phyloP scores from a whole-genome alignment of 1,284 basidiomycete species.

The Leccinum insigne region DNA sequence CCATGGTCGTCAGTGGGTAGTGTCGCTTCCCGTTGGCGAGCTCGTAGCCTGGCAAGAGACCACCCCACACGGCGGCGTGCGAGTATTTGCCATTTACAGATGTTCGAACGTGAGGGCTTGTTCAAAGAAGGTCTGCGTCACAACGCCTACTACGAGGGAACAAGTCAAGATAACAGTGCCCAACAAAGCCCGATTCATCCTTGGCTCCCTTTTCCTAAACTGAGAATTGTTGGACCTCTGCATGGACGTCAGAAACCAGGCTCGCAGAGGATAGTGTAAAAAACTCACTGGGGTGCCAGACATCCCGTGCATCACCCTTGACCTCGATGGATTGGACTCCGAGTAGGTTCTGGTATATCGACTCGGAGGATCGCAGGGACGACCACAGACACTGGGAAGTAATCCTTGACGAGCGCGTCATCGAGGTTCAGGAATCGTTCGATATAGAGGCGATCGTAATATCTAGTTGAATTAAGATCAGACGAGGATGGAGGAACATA shows the following conservation, averaged over 20 bases:
- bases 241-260: slow-evolving; percentile 3
- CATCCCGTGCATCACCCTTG: slow-evolving; percentile 45
- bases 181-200: slow-evolving; percentile 68
- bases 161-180: slow-evolving; percentile 34
- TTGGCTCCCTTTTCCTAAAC: slow-evolving; percentile 79
- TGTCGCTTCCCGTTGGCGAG: slow-evolving; percentile 54
- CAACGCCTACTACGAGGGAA: slow-evolving; percentile 9
- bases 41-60: slow-evolving; percentile 59
- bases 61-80: slow-evolving; percentile 84
- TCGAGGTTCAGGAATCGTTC: slow-evolving; percentile 47
- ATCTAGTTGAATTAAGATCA: too few relatives aligned
- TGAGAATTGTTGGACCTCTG: slow-evolving; percentile 76
- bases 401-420: slow-evolving; percentile 76
- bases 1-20: slow-evolving; percentile 81
- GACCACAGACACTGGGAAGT: slow-evolving; percentile 80
- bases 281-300: slow-evolving; percentile 70
- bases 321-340: slow-evolving; percentile 72
- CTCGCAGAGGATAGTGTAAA: neutral
- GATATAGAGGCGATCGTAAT: too few relatives aligned
- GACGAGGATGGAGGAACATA: too few relatives aligned
- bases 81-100: slow-evolving; percentile 71
- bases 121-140: neutral
- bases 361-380: slow-evolving; percentile 65
- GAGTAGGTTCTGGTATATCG: slow-evolving; percentile 57
- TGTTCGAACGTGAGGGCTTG: neutral